A percentile compares a stretch with the other conserved stretches of the same genome.
Evolutionary conservation across 2,329 filamentous ascomycete species (phyloP).

Genomic region (Colletotrichum tropicicola): DNA sequence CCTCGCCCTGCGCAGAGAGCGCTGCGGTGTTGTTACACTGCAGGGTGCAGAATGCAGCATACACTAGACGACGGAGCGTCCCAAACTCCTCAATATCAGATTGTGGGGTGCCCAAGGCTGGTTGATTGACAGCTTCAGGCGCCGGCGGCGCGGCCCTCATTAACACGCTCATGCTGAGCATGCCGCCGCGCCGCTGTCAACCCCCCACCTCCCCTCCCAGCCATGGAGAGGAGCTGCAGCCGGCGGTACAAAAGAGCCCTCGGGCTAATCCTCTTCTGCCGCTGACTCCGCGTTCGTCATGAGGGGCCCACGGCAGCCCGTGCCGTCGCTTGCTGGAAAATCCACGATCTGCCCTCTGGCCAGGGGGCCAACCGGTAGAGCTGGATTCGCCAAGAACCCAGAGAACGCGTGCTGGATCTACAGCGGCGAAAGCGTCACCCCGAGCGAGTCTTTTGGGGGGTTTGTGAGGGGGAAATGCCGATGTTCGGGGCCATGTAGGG

Average conservation of each 20-base stretch:
- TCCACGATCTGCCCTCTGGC: background rate
- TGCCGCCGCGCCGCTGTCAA: background rate
- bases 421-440: background rate
- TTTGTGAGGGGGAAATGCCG: constrained; percentile 9
- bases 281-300: constrained; percentile 7
- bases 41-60: constrained; percentile 17
- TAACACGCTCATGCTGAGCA: background rate
- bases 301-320: constrained; percentile 12
- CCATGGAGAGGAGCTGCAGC: background rate
- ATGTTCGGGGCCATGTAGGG: background rate
- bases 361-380: background rate
- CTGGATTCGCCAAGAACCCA: background rate
- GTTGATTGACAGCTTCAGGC: constrained; percentile 10
- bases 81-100: constrained; percentile 4
- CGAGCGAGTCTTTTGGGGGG: background rate
- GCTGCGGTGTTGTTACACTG: constrained; percentile 17
- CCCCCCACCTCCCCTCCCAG: background rate
- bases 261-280: constrained; percentile 6
- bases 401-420: constrained; percentile 17
- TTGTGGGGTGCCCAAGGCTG: background rate
- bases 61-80: constrained; percentile 17
- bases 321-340: constrained; percentile 18
- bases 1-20: background rate
- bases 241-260: background rate
- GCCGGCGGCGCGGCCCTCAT: constrained; percentile 27